Base-by-base conservation (phyloP, 2,329 filamentous ascomycete species). In the Ophiostoma ulmi region DNA sequence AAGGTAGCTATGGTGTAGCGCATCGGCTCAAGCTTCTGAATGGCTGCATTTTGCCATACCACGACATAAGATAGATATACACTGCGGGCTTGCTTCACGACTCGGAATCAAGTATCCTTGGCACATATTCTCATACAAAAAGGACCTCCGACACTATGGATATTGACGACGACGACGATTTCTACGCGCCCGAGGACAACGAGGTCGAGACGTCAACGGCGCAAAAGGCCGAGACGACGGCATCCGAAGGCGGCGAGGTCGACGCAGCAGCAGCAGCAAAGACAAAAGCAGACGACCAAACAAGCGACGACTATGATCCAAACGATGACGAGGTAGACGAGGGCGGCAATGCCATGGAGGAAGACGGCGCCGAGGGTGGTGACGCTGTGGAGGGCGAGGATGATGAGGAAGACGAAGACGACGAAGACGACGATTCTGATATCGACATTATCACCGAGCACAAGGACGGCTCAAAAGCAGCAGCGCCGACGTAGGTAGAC, bases 361-460 rank as follows among this genome's bases (percentile, higher is more conserved):
- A 87, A 72, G 86, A 88, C 38, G 70, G 26, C 31, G 79, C 11
- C 35, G 48, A n/a, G 83, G 87, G 89, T 73, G 86, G 88, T 74
- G 87, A 86, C 26, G 87, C 89, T 74, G 87, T 88, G 48, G 86
- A 87, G 75, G 83, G 83, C 11, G 86, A 44, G n/a, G 52, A 64
- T 73, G 58, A 14, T 73, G 52, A 48, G 0, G 68, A 67, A 7
- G 70, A 87, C 83, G 86, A 88, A 20, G 86, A 87, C 71, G 86
- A 87, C 73, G 65, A 68, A 41, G 71, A 87, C 73, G 65, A 68
- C 58, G 71, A 72, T 36, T 72, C 71, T 85, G 88, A 90, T 73
- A 88, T 90, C 76, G 88, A 90, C 74, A 90, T 90, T 75, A 88
- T 90, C 75, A 90, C 86, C 26, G 88, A 90, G 77, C 83, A 87